Evolutionary conservation across 1,284 basidiomycete genomes (phyloP).

Genomic region (Violaceomyces palustris): DNA sequence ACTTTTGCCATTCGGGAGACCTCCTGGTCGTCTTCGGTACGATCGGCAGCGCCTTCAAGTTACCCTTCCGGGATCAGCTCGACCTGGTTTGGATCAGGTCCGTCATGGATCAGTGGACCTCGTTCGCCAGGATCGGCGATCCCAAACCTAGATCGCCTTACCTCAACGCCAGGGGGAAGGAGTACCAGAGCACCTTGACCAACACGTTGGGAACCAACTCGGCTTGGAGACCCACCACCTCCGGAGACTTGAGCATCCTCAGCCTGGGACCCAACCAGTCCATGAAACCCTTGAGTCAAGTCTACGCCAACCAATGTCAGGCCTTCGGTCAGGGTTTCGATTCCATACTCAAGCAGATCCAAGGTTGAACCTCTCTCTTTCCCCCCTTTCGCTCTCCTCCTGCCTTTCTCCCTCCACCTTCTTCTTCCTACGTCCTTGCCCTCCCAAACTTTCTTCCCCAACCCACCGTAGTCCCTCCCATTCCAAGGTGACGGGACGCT

Average conservation of each 20-base stretch:
- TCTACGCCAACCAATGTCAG: no score
- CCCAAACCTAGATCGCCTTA: conserved; percentile 8
- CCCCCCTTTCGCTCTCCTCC: no score
- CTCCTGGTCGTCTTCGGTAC: conserved; percentile 22
- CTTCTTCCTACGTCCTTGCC: no score
- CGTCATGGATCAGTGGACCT: conserved; percentile 20
- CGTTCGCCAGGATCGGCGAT: conserved; percentile 19
- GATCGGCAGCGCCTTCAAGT: conserved; percentile 9
- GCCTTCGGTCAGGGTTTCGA: no score
- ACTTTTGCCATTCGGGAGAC: conserved; percentile 32
- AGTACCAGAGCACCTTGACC: conserved; percentile 11
- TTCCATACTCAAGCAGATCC: no score
- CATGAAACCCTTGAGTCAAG: no score
- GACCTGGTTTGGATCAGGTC: conserved; percentile 17
- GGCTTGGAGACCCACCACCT: conserved; percentile 6
- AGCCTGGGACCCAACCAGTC: no score
- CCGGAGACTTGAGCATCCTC: conserved; percentile 5
- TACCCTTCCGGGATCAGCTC: conserved; percentile 15
- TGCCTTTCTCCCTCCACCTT: no score
- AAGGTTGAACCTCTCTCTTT: no score
- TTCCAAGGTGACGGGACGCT: no score
- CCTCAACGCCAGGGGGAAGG: conserved; percentile 10
- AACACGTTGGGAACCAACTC: conserved; percentile 8
- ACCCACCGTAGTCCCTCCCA: no score
- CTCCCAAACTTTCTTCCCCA: no score